These are phyloP conservation scores for Macrolepiota fuliginosa DNA, from an alignment of 768 basidiomycete genomes.

Conservation along the genomic window DNA sequence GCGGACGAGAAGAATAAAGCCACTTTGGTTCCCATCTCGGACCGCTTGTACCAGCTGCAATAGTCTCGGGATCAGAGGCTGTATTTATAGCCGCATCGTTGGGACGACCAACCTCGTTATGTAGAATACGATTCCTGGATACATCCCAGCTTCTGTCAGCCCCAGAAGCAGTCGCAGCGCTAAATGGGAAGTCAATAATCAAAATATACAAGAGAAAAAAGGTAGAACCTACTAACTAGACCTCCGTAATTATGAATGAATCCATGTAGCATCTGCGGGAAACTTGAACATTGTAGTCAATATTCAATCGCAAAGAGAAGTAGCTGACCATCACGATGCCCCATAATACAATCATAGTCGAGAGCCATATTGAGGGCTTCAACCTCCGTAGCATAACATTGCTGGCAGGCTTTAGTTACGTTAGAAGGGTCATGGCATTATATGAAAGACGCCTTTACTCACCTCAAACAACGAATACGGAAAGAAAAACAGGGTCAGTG, in stretches of 20 bases:
- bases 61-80: not conserved
- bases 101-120: conserved; percentile 45
- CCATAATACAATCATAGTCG: conserved; percentile 46
- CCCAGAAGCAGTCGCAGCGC: conserved; percentile 66
- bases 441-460: conserved; percentile 9
- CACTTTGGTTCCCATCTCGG: conserved; percentile 69
- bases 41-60: conserved; percentile 74
- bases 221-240: conserved; percentile 46
- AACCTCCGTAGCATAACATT: conserved; percentile 59
- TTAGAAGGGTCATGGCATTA: not conserved
- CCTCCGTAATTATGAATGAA: conserved; percentile 58
- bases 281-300: not conserved
- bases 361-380: conserved; percentile 68
- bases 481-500: conserved; percentile 75
- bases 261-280: conserved; percentile 57
- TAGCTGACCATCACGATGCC: conserved; percentile 43
- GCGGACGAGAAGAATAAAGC: conserved; percentile 81
- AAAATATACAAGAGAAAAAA: not conserved
- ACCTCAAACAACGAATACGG: conserved; percentile 73
- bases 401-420: conserved; percentile 48
- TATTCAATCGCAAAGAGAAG: not conserved
- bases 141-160: conserved; percentile 56
- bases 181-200: conserved; percentile 19
- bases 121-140: conserved; percentile 59
- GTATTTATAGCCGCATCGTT: not conserved